Evolutionary conservation across 73 alveolate species (phyloP), one percentile per base, ranked within the genome.

Genomic region (Blepharisma japonicum): DNA sequence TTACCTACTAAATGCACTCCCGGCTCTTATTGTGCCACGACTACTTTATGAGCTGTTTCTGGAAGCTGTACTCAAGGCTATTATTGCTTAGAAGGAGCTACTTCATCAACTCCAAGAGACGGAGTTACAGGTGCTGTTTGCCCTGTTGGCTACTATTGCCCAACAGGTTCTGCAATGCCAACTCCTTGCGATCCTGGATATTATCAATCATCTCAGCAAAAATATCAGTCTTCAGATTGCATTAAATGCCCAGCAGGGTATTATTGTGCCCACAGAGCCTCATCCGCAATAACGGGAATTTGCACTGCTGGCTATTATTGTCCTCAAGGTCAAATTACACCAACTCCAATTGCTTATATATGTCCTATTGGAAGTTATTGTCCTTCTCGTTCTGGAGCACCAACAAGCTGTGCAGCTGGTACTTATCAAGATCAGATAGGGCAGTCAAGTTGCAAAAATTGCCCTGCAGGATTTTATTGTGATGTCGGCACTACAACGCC

Each of bases 401-500:
- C 87, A 6, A 53, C 68, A 6, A 66, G 74, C 7, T 87, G 94
- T 68, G 79, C 80, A 23, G 81, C 6, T 8, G 92, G 92, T 50
- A 38, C 55, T 49, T 32, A 9, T 71, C 54, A 25, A 21, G 51
- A 56, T 20, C 45, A 20, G 5, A 25, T 1, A 11, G 83, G 82
- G 11, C 80, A 46, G 32, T 9, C 54, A 9, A 14, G 25, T 9
- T 74, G 83, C 32, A 77, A 80, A 46, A 89, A 83, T 45, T 91
- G 97, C 55, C 88, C 92, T 21, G 92, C 84, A 23, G 95, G 95
- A 6, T 76, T 78, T 18, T 85, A 78, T 74, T 91, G 97, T 71
- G 85, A 84, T 11, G 70, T 46, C 23, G 82, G 83, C n/a, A 47
- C 93, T 39, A 38, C 9, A 46, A 53, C 71, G 0, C 55, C 68